Evolutionary conservation across 768 basidiomycete genomes (phyloP).

Genomic region (Pulveroboletus sp.): DNA sequence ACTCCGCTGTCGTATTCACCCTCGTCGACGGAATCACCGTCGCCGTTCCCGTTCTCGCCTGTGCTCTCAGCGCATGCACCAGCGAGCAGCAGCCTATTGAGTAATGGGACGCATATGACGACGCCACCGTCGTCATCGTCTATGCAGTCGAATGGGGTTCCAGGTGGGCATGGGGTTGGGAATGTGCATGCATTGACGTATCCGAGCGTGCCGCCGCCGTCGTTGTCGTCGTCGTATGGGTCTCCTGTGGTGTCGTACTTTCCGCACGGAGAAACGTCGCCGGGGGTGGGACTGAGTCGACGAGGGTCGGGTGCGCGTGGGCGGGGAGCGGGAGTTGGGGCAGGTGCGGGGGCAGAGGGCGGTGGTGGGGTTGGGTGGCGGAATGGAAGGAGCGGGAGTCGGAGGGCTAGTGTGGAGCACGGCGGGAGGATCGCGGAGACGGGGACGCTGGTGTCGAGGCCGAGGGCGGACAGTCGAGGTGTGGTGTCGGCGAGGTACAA

Average conservation of each 20-base stretch:
- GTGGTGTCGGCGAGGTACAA: constrained; percentile 28
- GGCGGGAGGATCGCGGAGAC: constrained; percentile 70
- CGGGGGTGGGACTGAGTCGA: constrained; percentile 51
- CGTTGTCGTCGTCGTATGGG: constrained; percentile 73
- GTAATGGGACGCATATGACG: constrained; percentile 55
- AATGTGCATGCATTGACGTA: constrained; percentile 55
- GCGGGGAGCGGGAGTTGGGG: constrained; percentile 21
- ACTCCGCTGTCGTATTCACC: constrained; percentile 65
- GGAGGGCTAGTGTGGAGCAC: constrained; percentile 56
- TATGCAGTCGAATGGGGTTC: constrained; percentile 3
- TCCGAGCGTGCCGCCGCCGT: constrained; percentile 80
- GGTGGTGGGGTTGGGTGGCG: not conserved
- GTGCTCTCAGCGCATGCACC: constrained; percentile 45
- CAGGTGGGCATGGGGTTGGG: constrained; percentile 16
- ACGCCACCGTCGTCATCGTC: constrained; percentile 64
- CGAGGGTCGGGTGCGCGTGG: constrained; percentile 43
- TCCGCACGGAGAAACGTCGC: constrained; percentile 45
- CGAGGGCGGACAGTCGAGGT: constrained; percentile 43
- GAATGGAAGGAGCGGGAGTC: constrained; percentile 35
- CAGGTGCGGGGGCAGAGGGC: constrained; percentile 3
- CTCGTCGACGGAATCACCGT: constrained; percentile 62
- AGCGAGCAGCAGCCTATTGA: constrained; percentile 22
- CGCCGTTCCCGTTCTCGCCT: constrained; percentile 66
- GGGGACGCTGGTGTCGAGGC: constrained; percentile 45
- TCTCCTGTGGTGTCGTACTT: constrained; percentile 52